A percentile compares a stretch with the other conserved stretches of the same genome.
phyloP scores from a whole-genome alignment of 768 basidiomycete species.

The Tulasnella sp. region DNA sequence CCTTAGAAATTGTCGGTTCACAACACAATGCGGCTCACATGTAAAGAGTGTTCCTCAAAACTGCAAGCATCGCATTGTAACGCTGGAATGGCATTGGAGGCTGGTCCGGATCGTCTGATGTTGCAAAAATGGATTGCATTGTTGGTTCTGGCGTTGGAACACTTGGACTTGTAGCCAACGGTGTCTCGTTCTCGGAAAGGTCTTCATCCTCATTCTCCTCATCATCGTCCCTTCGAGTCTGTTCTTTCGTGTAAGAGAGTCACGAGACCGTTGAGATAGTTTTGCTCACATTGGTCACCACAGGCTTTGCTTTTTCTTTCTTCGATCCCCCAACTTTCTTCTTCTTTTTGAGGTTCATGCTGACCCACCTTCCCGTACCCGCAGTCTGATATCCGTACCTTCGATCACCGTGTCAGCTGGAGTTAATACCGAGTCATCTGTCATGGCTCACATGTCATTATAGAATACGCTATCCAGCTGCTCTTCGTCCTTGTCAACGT shows the following conservation, averaged over 20 bases:
- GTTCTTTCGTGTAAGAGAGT: no score
- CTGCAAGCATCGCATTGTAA: constrained; percentile 83
- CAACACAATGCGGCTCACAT: constrained; percentile 40
- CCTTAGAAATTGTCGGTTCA: background rate
- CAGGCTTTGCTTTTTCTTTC: constrained; percentile 20
- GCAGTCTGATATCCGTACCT: constrained; percentile 70
- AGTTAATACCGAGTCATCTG: background rate
- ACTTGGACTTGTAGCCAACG: constrained; percentile 8
- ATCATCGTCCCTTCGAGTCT: background rate
- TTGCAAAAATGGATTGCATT: constrained; percentile 17
- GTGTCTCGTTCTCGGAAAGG: background rate
- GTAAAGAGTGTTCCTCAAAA: constrained; percentile 73
- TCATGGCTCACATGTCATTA: constrained; percentile 59
- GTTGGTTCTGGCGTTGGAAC: constrained; percentile 6
- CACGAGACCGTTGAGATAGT: no score
- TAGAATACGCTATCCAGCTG: constrained; percentile 74
- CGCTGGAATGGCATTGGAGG: constrained; percentile 53
- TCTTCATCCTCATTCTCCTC: constrained; percentile 8
- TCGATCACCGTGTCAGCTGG: background rate
- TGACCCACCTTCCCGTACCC: constrained; percentile 69
- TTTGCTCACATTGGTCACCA: constrained; percentile 7
- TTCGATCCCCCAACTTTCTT: constrained; percentile 35
- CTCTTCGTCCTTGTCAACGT: constrained; percentile 79
- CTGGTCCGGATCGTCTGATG: constrained; percentile 29
- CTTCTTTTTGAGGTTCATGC: constrained; percentile 48